Conservation (phyloP, 2,329 filamentous ascomycete species). For the Didymella arachidicola region DNA sequence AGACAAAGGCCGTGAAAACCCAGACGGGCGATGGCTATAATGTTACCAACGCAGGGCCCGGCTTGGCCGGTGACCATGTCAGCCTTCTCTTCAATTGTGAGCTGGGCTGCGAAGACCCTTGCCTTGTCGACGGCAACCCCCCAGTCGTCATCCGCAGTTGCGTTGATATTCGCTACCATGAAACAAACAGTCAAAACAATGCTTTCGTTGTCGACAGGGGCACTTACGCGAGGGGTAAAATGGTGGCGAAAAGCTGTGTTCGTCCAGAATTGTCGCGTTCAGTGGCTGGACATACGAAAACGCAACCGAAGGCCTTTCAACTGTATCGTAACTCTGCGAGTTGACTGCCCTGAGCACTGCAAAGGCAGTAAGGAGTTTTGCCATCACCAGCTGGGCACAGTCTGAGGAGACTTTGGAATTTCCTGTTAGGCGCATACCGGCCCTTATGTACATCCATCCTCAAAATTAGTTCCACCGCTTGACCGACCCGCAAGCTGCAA, state of each 20-base stretch:
- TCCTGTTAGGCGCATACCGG: too few relatives aligned
- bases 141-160: conserved; percentile 42
- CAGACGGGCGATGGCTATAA: conserved; percentile 49
- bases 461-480: too few relatives aligned
- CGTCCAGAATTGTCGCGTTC: conserved; percentile 42
- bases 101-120: conserved; percentile 40
- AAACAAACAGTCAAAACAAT: too few relatives aligned
- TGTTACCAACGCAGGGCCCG: conserved; percentile 64
- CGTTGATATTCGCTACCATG: conserved; percentile 42
- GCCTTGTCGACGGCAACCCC: conserved; percentile 44
- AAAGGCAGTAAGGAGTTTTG: too few relatives aligned
- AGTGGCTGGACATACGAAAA: conserved; percentile 42
- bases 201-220: conserved; percentile 55
- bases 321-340: too few relatives aligned
- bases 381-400: too few relatives aligned
- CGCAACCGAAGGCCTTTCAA: too few relatives aligned
- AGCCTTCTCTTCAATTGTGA: conserved; percentile 45
- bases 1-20: conserved; percentile 53
- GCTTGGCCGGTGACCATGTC: conserved; percentile 52
- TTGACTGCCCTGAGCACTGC: too few relatives aligned
- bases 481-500: too few relatives aligned
- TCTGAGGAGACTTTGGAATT: too few relatives aligned
- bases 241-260: conserved; percentile 39
- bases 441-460: too few relatives aligned
- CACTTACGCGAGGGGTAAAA: conserved; percentile 42